Evolutionary conservation across 176 grass and related monocot genomes (phyloP).

Genomic region (Phyllostachys edulis): DNA sequence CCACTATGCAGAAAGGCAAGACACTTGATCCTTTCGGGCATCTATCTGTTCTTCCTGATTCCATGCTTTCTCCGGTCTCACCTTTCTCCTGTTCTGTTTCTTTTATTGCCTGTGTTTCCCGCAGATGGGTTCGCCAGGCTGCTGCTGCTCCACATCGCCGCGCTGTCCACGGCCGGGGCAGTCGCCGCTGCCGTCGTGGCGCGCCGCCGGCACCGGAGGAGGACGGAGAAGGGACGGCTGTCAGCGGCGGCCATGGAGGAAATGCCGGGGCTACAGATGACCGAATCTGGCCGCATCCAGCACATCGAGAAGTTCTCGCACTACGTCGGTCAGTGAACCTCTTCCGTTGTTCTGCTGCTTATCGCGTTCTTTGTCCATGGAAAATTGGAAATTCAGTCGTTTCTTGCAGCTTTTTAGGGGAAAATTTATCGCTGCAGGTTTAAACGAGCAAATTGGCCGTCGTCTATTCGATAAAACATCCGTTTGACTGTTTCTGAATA

Average conservation of each 20-base stretch:
- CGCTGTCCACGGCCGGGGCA: constrained; percentile 28
- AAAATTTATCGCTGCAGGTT: not conserved
- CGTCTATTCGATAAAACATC: not conserved
- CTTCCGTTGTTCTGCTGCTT: too few relatives aligned
- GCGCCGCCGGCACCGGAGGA: not conserved
- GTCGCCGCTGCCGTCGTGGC: constrained; percentile 14
- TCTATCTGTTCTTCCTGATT: not conserved
- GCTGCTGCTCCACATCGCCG: constrained; percentile 36
- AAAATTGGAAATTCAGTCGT: not conserved
- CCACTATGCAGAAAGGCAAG: constrained; percentile 36
- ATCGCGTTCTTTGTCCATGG: not conserved
- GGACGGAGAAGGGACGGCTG: not conserved
- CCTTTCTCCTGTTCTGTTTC: not conserved
- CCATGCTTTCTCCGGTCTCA: not conserved
- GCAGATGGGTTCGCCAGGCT: constrained; percentile 32
- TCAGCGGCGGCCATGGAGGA: constrained; percentile 1
- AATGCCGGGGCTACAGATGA: constrained; percentile 41
- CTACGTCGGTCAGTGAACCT: constrained; percentile 53
- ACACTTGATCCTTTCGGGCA: not conserved
- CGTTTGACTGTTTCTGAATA: not conserved
- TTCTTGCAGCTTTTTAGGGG: not conserved
- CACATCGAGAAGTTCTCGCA: constrained; percentile 65
- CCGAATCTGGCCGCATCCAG: constrained; percentile 41
- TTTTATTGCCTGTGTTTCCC: too few relatives aligned
- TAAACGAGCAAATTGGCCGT: not conserved